Evolutionary conservation across 176 grass and related monocot genomes (phyloP).

Genomic region (Juncus inflexus): DNA sequence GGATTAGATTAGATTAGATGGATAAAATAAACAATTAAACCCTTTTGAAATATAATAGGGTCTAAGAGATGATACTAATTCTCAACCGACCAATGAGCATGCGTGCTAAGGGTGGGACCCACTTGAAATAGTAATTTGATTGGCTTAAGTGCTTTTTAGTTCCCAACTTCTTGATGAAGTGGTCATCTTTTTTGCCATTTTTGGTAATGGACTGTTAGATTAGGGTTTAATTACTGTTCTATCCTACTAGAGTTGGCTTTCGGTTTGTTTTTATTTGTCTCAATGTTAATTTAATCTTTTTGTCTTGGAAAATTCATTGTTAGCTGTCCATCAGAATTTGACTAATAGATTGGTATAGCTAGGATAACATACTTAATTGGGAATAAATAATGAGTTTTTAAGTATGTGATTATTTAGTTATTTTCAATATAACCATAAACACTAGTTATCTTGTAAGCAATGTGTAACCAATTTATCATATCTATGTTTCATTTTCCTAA

Average conservation of each 20-base stretch:
- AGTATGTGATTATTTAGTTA: too few relatives aligned
- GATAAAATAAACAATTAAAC: too few relatives aligned
- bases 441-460: too few relatives aligned
- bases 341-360: too few relatives aligned
- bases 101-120: constrained; percentile 14
- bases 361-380: too few relatives aligned
- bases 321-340: background rate
- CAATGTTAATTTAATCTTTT: too few relatives aligned
- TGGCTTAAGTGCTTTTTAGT: background rate
- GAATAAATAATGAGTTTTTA: too few relatives aligned
- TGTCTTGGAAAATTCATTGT: background rate
- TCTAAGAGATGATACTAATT: background rate
- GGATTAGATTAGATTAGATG: background rate
- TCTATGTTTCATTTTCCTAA: too few relatives aligned
- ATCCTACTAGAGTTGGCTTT: background rate
- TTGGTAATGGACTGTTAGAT: constrained; percentile 12
- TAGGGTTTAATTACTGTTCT: background rate
- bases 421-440: too few relatives aligned
- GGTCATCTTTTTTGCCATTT: constrained; percentile 12
- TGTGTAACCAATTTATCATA: too few relatives aligned
- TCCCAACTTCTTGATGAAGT: constrained; percentile 11
- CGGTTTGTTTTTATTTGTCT: background rate
- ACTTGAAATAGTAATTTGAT: constrained; percentile 25
- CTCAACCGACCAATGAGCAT: constrained; percentile 22
- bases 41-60: too few relatives aligned